Base-by-base conservation (phyloP, 2,329 filamentous ascomycete species). In the Fusarium falciforme region DNA sequence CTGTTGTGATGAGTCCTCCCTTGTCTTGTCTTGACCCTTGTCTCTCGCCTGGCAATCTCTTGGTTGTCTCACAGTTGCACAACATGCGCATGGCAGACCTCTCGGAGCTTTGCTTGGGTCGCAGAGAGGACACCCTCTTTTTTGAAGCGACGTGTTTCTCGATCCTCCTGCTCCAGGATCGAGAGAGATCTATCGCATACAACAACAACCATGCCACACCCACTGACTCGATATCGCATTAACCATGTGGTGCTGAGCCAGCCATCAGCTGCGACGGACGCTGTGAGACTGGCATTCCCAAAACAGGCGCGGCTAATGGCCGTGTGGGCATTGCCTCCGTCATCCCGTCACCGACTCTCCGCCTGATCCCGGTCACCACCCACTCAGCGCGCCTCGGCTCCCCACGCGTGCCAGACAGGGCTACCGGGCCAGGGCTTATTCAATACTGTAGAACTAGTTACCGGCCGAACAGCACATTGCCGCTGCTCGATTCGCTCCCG, bases 261-360 rank as follows among this genome's bases (percentile, higher is more conserved):
- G 49, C 35, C 25, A 33, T 29, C 12, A 54, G 25, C 44, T 22
- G 33, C 17, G 12, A 47, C 22, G 29, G 31, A 40, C 25, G 17
- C 27, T 9, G 38, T 33, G 58, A 63, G 36, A 47, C 49, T 47
- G 49, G 52, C 49, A 64, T 64, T 59, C 38, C 27, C 52, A 64
- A 58, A 36, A 35, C 49, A 58, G 52, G 27, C 52, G 36, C 38
- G 22, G 11, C 52, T 31, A 35, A 57, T 57, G 36, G 49, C 29
- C 61, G 25, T 31, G 47, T 42, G 35, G 61, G 25, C 35, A 44
- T 57, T 54, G 44, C 31, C 63, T 66, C 57, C 64, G 68, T 74
- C 71, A 74, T 74, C 65, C 72, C 72, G 69, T 74, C 68, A 70
- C 68, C 55, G 57, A 67, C 68, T 67, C 72, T 67, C 62, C 60